These are phyloP conservation scores for Wickerhamomyces ciferrii DNA, from an alignment of 805 yeast genomes.

Conservation along the genomic window DNA sequence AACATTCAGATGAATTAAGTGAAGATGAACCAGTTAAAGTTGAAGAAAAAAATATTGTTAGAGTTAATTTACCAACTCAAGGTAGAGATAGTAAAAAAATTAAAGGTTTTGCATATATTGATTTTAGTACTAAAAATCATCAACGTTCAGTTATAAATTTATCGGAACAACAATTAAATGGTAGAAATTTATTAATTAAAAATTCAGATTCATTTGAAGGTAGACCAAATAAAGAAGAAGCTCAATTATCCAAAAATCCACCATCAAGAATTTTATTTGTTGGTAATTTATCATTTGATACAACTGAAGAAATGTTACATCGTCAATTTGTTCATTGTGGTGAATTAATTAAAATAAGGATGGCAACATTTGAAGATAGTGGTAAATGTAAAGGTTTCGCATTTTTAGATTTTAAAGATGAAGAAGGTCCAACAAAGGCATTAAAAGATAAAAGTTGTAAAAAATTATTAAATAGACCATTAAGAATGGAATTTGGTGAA, in stretches of 20 bases:
- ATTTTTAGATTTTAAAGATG: slow-evolving; percentile 79
- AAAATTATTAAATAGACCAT: slow-evolving; percentile 63
- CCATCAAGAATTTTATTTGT: slow-evolving; percentile 88
- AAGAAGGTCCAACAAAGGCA: slow-evolving; percentile 79
- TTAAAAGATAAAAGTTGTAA: slow-evolving; percentile 65
- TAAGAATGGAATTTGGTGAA: slow-evolving; percentile 91
- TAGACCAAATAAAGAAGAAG: slow-evolving; percentile 61
- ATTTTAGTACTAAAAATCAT: slow-evolving; percentile 57
- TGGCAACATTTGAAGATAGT: slow-evolving; percentile 97
- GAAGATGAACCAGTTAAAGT: slow-evolving; percentile 33
- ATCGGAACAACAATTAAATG: slow-evolving; percentile 70
- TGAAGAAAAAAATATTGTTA: slow-evolving; percentile 53
- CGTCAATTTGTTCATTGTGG: slow-evolving; percentile 91
- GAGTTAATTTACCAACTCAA: slow-evolving; percentile 76
- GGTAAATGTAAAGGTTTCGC: slow-evolving; percentile 98
- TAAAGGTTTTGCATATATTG: slow-evolving; percentile 88
- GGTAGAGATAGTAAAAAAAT: slow-evolving; percentile 53
- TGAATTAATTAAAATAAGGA: slow-evolving; percentile 74
- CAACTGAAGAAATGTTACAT: slow-evolving; percentile 72
- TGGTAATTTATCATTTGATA: slow-evolving; percentile 90
- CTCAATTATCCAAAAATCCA: slow-evolving; percentile 62
- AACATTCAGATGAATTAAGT: slow-evolving; percentile 17
- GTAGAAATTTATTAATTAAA: slow-evolving; percentile 83
- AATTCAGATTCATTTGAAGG: slow-evolving; percentile 80
- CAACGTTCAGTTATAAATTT: slow-evolving; percentile 58